phyloP scores from a whole-genome alignment of 257 asterid genomes.

The Solanum tacnaense region DNA sequence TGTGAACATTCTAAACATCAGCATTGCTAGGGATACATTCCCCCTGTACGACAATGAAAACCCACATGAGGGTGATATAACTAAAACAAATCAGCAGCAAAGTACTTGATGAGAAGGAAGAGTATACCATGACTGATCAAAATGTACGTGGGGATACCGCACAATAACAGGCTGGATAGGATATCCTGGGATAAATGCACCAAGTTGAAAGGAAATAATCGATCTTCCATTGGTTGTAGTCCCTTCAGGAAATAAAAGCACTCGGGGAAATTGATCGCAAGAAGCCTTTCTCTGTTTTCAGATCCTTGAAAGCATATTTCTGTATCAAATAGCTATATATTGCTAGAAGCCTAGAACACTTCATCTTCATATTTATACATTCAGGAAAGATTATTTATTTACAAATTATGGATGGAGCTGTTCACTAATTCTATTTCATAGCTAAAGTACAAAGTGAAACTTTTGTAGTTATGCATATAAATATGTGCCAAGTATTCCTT shows the following conservation, averaged over 20 bases:
- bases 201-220: conserved; percentile 85
- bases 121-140: conserved; percentile 92
- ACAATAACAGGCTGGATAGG: conserved; percentile 89
- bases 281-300: conserved; percentile 99
- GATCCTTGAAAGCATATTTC: conserved; percentile 75
- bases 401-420: not conserved
- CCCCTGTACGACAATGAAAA: conserved; percentile 51
- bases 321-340: conserved; percentile 89
- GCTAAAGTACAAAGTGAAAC: not conserved
- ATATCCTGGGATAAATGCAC: conserved; percentile 93
- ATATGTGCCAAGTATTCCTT: not conserved
- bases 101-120: not conserved
- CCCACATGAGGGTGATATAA: not conserved
- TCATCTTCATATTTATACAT: conserved; percentile 5
- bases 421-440: not conserved
- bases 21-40: conserved; percentile 43
- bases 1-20: conserved; percentile 93
- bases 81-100: not conserved
- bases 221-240: conserved; percentile 97
- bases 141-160: conserved; percentile 88
- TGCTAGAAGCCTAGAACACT: conserved; percentile 14
- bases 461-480: not conserved
- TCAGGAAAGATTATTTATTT: not conserved
- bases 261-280: conserved; percentile 63
- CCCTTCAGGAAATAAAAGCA: conserved; percentile 99